Conservation (phyloP, 345 rosid species). For the Xanthoceras sorbifolium region DNA sequence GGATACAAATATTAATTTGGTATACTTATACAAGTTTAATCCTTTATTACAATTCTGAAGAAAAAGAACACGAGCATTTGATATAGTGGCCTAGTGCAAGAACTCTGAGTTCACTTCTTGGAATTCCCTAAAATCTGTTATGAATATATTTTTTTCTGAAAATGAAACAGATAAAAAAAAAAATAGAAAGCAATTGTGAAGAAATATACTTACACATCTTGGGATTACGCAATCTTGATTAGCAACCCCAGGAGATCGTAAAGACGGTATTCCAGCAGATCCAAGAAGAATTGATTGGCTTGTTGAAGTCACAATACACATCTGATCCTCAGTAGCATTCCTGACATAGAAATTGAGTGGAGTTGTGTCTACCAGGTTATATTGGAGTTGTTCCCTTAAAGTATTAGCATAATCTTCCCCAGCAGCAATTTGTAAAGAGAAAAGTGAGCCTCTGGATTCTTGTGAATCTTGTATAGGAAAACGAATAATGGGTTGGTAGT, state of each 20-base stretch:
- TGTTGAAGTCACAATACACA: slow-evolving; percentile 7
- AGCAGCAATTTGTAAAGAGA: slow-evolving; percentile 29
- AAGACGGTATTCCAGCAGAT: slow-evolving; percentile 22
- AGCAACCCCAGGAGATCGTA: slow-evolving; percentile 20
- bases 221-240: slow-evolving; percentile 30
- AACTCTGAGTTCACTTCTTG: background rate
- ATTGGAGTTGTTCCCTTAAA: slow-evolving; percentile 25
- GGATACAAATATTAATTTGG: slow-evolving; percentile 16
- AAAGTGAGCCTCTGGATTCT: slow-evolving; percentile 37
- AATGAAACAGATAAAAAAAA: background rate
- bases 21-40: slow-evolving; percentile 22
- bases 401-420: slow-evolving; percentile 32
- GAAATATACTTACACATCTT: slow-evolving; percentile 43
- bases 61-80: background rate
- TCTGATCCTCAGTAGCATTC: slow-evolving; percentile 22
- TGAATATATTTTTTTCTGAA: background rate
- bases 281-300: slow-evolving; percentile 30
- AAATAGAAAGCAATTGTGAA: background rate
- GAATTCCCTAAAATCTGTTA: background rate
- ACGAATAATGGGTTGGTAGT: slow-evolving; percentile 28
- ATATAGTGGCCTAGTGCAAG: background rate
- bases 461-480: slow-evolving; percentile 36
- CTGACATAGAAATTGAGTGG: slow-evolving; percentile 29
- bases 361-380: slow-evolving; percentile 28
- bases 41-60: background rate